Evolutionary conservation across 2,329 filamentous ascomycete species (phyloP), one percentile per base, ranked within the genome.

Genomic region (Aspergillus ibericus): DNA sequence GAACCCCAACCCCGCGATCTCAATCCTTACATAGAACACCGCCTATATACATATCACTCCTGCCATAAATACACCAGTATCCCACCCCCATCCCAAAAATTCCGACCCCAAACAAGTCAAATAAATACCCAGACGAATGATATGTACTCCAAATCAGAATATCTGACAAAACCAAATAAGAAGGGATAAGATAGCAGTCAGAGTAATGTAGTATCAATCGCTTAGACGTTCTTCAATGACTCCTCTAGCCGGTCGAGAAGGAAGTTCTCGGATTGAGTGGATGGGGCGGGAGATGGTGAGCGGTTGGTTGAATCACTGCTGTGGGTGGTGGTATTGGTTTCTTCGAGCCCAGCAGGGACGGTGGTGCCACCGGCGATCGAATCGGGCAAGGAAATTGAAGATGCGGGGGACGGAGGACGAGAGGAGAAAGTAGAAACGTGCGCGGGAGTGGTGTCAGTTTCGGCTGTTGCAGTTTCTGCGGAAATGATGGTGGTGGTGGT

Each of bases 221-320:
- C 22, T 25, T 25, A 25, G 20, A 13, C 13, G 15, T 22, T 36
- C 10, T 60, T 56, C 25, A 70, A 49, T 1, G 68, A 68, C 48
- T 68, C 66, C 55, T 70, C 68, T 38, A 70, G 44, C 16, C 60
- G 61, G 58, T 70, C 66, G 16, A 70, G 51, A 35, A 70, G 66
- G 12, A 53, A 63, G 50, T 69, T 69, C 51, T 61, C 65, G 0
- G 66, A 68, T 18, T 56, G 57, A 1, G 54, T 54, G 5, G 66
- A 65, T 16, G 66, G 57, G 1, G 51, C 62, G 5, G 66, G 63
- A 4, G 64, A 69, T 5, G 63, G 55, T 2, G 66, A 63, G 8
- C 59, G 59, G n/a, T 49, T 27, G 22, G 18, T 42, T 38, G 40
- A 22, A 29, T 42, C 20, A 35, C 13, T 13, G 20, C 15, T 12